Conservation (phyloP, 192 early-diverging fungal genomes). For the Gonapodya sp. region DNA sequence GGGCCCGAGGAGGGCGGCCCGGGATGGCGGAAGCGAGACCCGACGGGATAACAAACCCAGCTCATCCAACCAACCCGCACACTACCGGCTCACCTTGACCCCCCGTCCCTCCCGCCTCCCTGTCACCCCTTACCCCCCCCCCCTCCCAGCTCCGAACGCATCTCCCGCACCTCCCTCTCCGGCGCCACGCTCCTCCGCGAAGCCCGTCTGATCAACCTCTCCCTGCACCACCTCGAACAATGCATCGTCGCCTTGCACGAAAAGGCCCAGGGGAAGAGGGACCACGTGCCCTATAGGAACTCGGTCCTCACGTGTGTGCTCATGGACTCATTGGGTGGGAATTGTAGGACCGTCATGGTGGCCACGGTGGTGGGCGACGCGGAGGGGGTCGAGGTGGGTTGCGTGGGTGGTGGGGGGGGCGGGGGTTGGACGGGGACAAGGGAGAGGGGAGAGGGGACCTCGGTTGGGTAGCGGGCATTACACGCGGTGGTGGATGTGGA, state of each 20-base stretch:
- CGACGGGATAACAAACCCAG: no score
- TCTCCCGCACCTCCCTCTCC: constrained; percentile 38
- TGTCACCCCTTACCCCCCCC: constrained; percentile 2
- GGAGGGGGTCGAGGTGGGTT: constrained; percentile 41
- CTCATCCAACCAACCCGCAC: no score
- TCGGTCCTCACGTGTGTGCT: constrained; percentile 52
- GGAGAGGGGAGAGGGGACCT: no score
- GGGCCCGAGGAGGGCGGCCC: no score
- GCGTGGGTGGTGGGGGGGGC: no score
- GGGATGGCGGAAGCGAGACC: no score
- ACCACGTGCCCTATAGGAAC: constrained; percentile 53
- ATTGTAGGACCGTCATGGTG: constrained; percentile 55
- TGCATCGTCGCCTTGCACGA: constrained; percentile 55
- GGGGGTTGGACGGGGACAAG: no score
- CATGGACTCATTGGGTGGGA: constrained; percentile 48
- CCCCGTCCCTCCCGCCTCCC: no score
- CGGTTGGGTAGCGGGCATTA: no score
- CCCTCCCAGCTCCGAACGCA: constrained; percentile 43
- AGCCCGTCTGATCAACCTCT: constrained; percentile 50
- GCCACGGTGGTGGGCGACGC: constrained; percentile 48
- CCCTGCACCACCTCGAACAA: constrained; percentile 53
- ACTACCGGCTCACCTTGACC: no score
- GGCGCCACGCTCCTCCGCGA: constrained; percentile 43
- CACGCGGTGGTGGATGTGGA: no score
- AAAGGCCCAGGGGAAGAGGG: constrained; percentile 36